Evolutionary conservation across 306 rosid species (phyloP).

Genomic region (Citrullus amarus): DNA sequence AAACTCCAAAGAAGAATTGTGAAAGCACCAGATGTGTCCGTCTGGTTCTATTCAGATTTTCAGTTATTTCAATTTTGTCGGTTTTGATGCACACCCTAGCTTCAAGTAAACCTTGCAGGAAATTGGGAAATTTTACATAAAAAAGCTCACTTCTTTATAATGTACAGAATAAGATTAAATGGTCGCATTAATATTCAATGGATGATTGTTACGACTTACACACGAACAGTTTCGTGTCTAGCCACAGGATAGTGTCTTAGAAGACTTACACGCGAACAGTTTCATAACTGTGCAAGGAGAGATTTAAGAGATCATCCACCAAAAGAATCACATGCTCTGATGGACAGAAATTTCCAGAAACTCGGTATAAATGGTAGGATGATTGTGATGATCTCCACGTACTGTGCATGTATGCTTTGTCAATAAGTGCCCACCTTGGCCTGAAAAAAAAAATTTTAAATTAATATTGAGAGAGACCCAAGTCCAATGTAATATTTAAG

Average conservation of each 20-base stretch:
- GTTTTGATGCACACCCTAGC: no score
- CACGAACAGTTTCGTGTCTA: neutral
- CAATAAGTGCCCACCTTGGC: constrained; percentile 99
- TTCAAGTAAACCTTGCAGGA: neutral
- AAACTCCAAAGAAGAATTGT: no score
- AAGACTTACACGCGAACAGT: constrained; percentile 85
- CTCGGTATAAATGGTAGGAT: constrained; percentile 76
- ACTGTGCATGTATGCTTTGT: constrained; percentile 95
- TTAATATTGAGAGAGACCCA: neutral
- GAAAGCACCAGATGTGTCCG: no score
- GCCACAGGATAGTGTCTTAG: constrained; percentile 1
- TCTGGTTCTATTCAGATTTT: no score
- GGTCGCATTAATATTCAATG: neutral
- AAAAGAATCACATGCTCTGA: constrained; percentile 67
- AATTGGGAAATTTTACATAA: neutral
- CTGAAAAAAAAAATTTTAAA: constrained; percentile 22
- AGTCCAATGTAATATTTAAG: constrained; percentile 7
- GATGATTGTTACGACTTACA: neutral
- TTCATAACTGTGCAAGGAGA: constrained; percentile 80
- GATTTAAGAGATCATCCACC: constrained; percentile 75
- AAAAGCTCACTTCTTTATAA: neutral
- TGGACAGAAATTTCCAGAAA: constrained; percentile 53
- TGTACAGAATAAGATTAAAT: neutral
- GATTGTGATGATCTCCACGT: constrained; percentile 99
- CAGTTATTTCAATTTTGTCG: no score